These are phyloP conservation scores for Auriscalpium vulgare DNA, from an alignment of 768 basidiomycete species.

Conservation along the genomic window DNA sequence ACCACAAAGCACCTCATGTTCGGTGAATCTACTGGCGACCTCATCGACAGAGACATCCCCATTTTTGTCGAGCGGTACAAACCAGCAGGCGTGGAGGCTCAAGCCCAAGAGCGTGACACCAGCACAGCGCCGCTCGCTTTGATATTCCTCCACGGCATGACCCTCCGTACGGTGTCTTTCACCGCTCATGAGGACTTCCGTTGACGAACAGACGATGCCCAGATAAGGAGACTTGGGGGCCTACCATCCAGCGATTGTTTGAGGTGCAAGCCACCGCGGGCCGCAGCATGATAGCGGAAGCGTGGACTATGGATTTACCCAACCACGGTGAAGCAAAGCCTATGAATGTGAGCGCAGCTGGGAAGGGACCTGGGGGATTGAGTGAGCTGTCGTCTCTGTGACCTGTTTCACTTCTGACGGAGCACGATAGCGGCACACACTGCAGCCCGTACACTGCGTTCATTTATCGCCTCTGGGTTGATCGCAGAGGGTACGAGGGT, in stretches of 20 bases:
- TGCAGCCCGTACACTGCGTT: background rate
- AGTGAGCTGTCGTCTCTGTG: background rate
- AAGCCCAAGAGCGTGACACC: too few species aligned
- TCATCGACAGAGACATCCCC: too few species aligned
- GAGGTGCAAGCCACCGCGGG: background rate
- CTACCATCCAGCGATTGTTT: background rate
- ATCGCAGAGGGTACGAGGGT: background rate
- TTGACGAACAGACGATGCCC: background rate
- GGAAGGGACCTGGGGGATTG: background rate
- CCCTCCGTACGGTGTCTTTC: background rate
- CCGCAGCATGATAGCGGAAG: background rate
- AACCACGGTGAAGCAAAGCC: background rate
- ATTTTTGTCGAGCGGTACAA: too few species aligned
- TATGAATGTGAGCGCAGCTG: background rate
- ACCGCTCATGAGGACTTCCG: background rate
- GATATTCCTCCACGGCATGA: background rate
- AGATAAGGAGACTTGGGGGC: background rate
- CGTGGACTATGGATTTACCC: background rate
- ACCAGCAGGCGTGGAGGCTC: too few species aligned
- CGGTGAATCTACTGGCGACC: too few species aligned
- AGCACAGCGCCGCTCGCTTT: background rate
- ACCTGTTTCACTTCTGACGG: background rate
- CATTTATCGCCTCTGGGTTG: background rate
- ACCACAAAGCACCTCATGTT: too few species aligned
- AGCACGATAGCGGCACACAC: background rate